Evolutionary conservation across 164 flowering plant genomes (phyloP), one percentile per base, ranked within the genome.

Genomic region (Litsea cubeba): DNA sequence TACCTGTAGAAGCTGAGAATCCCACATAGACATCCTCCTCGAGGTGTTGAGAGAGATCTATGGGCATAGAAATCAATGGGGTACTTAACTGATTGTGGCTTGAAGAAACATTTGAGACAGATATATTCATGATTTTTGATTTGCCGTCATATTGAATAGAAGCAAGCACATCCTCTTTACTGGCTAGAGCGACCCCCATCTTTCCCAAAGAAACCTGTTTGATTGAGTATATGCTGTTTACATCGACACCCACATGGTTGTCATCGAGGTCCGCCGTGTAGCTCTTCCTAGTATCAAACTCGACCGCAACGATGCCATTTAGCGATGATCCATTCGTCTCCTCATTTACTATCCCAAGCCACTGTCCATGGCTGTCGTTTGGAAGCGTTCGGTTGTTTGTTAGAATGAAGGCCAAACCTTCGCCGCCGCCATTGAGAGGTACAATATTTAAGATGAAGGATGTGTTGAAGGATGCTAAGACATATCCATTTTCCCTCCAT

Each of bases 241-340:
- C 68, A 35, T 88, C 75, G 50, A 89, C 24, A 1, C 90, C 93
- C 23, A 87, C 84, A 73, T 89, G 94, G 73, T 89, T 84, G 26
- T 69, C 77, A 7, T 90, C 90, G 0, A 77, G 0, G 67, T 90
- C 90, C 35, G 82, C 75, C 0, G 71, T 14, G 62, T 50, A 83
- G 80, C 88, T 88, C 75, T 85, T 86, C 71, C 71, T 83, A 0
- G 90, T 88, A 80, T 90, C 94, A 32, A 90, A 86, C 35, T 90
- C 94, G 0, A 90, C 70, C 0, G 89, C 89, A 3, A 90, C 84
- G 1, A 84, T 81, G 8, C 65, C 12, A 18, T 75, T 74, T 2
- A 2, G 1, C 3, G 73, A 2, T 1, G 82, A 23, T 1, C 85
- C 87, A 65, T 87, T 81, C 0, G 80, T 73, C 2, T 12, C 68